Evolutionary conservation across 129 eudicot species (phyloP).

Genomic region (Daucus carota): DNA sequence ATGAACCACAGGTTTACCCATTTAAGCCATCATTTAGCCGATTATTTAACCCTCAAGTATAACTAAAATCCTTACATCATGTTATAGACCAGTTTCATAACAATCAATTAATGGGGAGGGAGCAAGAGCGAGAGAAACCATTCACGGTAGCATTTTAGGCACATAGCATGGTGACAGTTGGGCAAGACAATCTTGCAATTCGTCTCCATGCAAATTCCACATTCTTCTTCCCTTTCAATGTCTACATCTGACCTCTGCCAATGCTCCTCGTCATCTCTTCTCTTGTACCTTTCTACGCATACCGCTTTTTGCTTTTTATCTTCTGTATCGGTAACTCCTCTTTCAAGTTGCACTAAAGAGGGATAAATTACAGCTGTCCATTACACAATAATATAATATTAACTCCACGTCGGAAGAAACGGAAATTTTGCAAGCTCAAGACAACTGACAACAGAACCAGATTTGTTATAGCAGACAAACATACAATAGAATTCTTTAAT

Average conservation of each 20-base stretch:
- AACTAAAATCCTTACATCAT: neutral
- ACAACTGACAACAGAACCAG: neutral
- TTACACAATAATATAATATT: slow-evolving; percentile 4
- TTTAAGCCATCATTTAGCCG: neutral
- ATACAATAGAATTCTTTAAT: slow-evolving; percentile 83
- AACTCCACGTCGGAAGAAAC: neutral
- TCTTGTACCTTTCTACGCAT: slow-evolving; percentile 38
- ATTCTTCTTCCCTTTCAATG: slow-evolving; percentile 62
- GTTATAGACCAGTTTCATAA: neutral
- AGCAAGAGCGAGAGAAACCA: slow-evolving; percentile 30
- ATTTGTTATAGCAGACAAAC: neutral
- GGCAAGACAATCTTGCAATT: slow-evolving; percentile 62
- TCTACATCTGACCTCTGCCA: slow-evolving; percentile 31
- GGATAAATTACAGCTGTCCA: slow-evolving; percentile 54
- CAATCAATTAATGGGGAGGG: neutral
- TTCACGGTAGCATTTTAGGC: slow-evolving; percentile 54
- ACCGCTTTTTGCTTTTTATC: slow-evolving; percentile 51
- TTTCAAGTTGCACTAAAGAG: slow-evolving; percentile 58
- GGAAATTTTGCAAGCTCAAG: neutral
- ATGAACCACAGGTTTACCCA: neutral
- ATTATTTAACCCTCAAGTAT: neutral
- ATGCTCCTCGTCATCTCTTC: slow-evolving; percentile 33
- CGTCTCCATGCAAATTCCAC: slow-evolving; percentile 73
- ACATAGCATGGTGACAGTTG: slow-evolving; percentile 56
- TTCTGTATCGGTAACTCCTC: slow-evolving; percentile 47